Evolutionary conservation across 1,284 basidiomycete species (phyloP).

Genomic region (Leccinum solheimii): DNA sequence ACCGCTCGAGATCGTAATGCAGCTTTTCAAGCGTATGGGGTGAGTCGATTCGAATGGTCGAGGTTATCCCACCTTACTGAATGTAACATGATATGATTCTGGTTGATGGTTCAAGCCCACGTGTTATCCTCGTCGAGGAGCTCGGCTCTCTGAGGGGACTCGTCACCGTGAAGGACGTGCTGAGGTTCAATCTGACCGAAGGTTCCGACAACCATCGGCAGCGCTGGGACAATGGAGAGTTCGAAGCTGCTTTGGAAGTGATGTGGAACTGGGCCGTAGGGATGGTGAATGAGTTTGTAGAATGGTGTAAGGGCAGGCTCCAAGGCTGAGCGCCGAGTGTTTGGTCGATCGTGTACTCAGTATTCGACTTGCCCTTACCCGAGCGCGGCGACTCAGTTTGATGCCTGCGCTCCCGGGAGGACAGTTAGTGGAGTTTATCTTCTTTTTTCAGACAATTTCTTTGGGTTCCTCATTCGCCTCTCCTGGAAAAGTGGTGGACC

Average conservation of each 20-base stretch:
- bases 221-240: constrained; percentile 55
- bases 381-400: neutral
- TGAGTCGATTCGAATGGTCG: constrained; percentile 43
- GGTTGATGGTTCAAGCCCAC: constrained; percentile 57
- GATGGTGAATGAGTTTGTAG: constrained; percentile 11
- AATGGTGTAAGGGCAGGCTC: constrained; percentile 28
- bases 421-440: neutral
- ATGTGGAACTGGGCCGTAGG: constrained; percentile 52
- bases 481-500: neutral
- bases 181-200: constrained; percentile 72
- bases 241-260: constrained; percentile 64
- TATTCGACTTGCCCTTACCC: neutral
- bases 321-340: constrained; percentile 13
- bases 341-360: neutral
- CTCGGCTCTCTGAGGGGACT: constrained; percentile 83
- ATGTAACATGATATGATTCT: neutral
- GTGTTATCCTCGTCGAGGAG: constrained; percentile 90
- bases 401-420: neutral
- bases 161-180: constrained; percentile 94
- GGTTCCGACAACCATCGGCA: constrained; percentile 60
- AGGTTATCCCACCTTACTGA: neutral
- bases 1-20: constrained; percentile 95
- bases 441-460: neutral
- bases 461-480: neutral
- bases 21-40: constrained; percentile 96